These are phyloP conservation scores for Globisporangium nodosum DNA, from an alignment of 352 stramenopile species.

Conservation along the genomic window DNA sequence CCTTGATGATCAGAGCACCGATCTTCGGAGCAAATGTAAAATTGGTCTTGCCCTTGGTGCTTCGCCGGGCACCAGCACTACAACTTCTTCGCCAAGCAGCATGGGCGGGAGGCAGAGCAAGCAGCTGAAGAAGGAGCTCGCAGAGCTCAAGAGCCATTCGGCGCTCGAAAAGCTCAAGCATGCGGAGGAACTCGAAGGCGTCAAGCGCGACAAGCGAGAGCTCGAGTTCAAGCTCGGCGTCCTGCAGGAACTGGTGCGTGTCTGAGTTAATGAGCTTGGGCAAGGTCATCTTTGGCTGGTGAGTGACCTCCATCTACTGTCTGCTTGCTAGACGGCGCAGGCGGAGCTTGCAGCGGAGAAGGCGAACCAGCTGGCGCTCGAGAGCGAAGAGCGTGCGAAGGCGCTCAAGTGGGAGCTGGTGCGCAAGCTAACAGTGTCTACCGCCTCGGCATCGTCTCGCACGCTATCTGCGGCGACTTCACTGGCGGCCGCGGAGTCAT, in stretches of 20 bases:
- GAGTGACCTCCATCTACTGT: not conserved
- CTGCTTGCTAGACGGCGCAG: conserved; percentile 15
- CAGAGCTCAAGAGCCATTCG: conserved; percentile 35
- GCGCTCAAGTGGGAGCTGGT: conserved; percentile 74
- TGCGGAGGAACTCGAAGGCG: conserved; percentile 29
- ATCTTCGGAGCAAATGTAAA: not conserved
- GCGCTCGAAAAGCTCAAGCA: conserved; percentile 24
- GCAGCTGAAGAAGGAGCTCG: conserved; percentile 49
- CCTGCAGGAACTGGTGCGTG: conserved; percentile 41
- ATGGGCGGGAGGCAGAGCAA: conserved; percentile 57
- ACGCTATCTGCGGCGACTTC: conserved; percentile 6
- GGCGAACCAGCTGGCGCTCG: conserved; percentile 22
- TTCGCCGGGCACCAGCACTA: not conserved
- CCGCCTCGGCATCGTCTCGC: not conserved
- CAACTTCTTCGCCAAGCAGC: not conserved
- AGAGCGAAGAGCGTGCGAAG: conserved; percentile 62
- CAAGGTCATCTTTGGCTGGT: not conserved
- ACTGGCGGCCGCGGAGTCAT: conserved; percentile 10
- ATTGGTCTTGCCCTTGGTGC: not conserved
- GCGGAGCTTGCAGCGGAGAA: conserved; percentile 53
- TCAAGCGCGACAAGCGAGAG: conserved; percentile 43
- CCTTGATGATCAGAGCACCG: not conserved
- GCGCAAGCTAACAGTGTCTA: conserved; percentile 31
- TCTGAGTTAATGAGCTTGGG: no score
- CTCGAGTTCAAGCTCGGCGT: conserved; percentile 53